Evolutionary conservation across 2,329 filamentous ascomycete genomes (phyloP), one percentile per base, ranked within the genome.

Genomic region (Neurospora crassa): DNA sequence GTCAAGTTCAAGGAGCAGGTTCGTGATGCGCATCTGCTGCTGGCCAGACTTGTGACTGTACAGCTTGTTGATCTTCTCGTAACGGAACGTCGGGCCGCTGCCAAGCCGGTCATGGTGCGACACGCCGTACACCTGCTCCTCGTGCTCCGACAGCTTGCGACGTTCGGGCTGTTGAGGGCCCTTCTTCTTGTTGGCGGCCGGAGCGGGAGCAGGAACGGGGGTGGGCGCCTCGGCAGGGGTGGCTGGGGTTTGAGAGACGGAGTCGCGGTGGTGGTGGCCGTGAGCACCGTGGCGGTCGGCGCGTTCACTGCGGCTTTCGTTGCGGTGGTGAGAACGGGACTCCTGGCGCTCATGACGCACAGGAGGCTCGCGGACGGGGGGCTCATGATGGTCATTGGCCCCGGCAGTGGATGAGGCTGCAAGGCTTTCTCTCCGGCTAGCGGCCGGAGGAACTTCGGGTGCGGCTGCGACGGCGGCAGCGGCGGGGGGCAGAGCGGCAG

Each of bases 61-160:
- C 34, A 93, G 87, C 80, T 94, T 94, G 75, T 91, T 90, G 72
- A 95, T 88, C 79, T 89, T 91, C 76, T 95, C 92, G 40, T 93
- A 93, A 14, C 95, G 92, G 86, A 98, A 98, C 16, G 92, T 91
- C 43, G 97, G 92, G 7, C 96, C 95, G 10, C 91, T 91, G 1
- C 91, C 90, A 47, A 97, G 86, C 40, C 95, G 92, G 71, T 98
- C 95, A 78, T 95, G 91, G 74, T 92, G 89, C 8, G 91, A 88
- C 11, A 99, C 91, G 74, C 95, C 96, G 78, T 95, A 98, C 42
- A 91, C 86, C 74, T 87, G 81, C 82, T 94, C 91, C 81, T 96
- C 91, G 75, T 92, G 88, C 67, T 91, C 86, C 5, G 89, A 89
- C 74, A 97, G 89, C 80, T 90, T 89, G 77, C 90, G 89, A 70